Percentiles rank a stretch among this genome's conserved stretches.
Evolutionary conservation across 306 rosid species (phyloP).

Genomic region (Cucurbita pepo): DNA sequence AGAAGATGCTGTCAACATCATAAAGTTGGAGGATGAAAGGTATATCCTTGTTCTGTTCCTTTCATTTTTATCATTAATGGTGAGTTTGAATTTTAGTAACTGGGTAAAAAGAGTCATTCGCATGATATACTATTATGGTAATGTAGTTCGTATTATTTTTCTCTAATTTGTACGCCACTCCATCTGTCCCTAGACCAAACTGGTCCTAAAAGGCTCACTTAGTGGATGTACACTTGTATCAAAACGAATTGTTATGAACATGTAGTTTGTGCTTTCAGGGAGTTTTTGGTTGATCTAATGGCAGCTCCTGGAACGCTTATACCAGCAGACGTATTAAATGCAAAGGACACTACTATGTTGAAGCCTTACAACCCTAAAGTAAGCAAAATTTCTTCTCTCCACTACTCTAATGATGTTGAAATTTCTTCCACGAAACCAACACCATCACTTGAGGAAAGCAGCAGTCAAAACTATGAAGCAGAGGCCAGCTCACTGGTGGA

Average conservation of each 20-base stretch:
- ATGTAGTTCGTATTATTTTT: background rate
- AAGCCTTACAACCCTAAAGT: constrained; percentile 45
- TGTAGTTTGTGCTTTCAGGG: constrained; percentile 46
- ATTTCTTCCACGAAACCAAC: constrained; percentile 32
- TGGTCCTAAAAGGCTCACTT: background rate
- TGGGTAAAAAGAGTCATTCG: background rate
- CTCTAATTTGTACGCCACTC: too few species aligned
- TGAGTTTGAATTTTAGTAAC: background rate
- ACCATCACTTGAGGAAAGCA: constrained; percentile 55
- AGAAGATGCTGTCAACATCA: constrained; percentile 84
- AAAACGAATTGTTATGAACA: background rate
- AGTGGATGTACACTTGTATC: background rate
- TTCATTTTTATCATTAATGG: background rate
- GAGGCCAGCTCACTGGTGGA: constrained; percentile 29
- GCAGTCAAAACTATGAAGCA: constrained; percentile 38
- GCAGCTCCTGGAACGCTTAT: constrained; percentile 93
- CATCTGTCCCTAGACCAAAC: background rate
- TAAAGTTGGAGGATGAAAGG: constrained; percentile 97
- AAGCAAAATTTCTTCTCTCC: constrained; percentile 25
- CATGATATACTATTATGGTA: background rate
- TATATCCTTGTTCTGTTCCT: constrained; percentile 13
- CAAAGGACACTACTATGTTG: constrained; percentile 31
- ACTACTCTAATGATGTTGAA: constrained; percentile 33
- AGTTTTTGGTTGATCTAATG: constrained; percentile 98
- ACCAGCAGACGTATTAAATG: constrained; percentile 64